Percentiles rank a stretch among this genome's conserved stretches.
phyloP scores from a whole-genome alignment of 2,329 filamentous ascomycete genomes.

The Basipetospora chlamydospora region DNA sequence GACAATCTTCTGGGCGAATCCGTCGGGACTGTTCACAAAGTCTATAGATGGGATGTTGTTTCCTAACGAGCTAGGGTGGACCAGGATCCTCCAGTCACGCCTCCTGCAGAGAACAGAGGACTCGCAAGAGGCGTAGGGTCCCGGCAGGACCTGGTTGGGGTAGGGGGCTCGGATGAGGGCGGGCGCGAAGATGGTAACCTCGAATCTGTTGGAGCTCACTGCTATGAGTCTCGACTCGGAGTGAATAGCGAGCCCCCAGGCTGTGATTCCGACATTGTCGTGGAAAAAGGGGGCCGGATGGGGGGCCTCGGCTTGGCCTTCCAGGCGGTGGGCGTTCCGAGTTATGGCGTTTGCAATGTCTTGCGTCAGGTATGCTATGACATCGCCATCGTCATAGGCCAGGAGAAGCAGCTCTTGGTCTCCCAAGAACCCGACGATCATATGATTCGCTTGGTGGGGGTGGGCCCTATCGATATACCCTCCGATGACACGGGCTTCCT shows the following conservation, averaged over 20 bases:
- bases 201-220: slow-evolving; percentile 59
- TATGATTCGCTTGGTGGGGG: slow-evolving; percentile 53
- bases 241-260: slow-evolving; percentile 83
- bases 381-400: slow-evolving; percentile 61
- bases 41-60: slow-evolving; percentile 39
- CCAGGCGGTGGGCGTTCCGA: background rate
- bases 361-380: slow-evolving; percentile 53
- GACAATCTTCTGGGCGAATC: slow-evolving; percentile 33
- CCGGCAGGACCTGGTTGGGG: slow-evolving; percentile 2
- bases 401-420: slow-evolving; percentile 53
- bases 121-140: slow-evolving; percentile 10
- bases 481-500: slow-evolving; percentile 22
- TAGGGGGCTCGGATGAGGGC: slow-evolving; percentile 17
- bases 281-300: slow-evolving; percentile 46
- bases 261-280: slow-evolving; percentile 61
- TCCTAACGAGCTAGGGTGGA: slow-evolving; percentile 23
- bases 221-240: slow-evolving; percentile 70
- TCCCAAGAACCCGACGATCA: slow-evolving; percentile 56
- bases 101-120: slow-evolving; percentile 24
- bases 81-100: slow-evolving; percentile 34
- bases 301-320: slow-evolving; percentile 1
- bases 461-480: slow-evolving; percentile 37
- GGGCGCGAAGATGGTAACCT: slow-evolving; percentile 38
- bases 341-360: slow-evolving; percentile 29
- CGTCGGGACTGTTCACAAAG: slow-evolving; percentile 30